Base-by-base conservation (phyloP, 495 filamentous ascomycete genomes). In the Lichenothelia convexa region DNA sequence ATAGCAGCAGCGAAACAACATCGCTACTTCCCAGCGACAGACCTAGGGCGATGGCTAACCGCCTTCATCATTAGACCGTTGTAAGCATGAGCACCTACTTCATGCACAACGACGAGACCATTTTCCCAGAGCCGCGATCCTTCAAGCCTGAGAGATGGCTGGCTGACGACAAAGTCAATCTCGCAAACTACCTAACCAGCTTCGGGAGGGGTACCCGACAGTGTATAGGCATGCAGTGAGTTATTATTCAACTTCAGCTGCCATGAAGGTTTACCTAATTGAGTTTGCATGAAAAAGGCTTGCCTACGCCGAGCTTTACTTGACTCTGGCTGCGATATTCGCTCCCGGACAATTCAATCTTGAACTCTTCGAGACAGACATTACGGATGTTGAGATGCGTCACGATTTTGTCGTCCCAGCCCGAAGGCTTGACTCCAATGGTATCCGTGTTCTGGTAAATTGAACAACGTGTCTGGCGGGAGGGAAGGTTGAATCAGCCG, bases 21-120 rank as follows among this genome's bases (percentile, higher is more conserved):
- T n/a, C n/a, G n/a, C n/a, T n/a, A n/a, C n/a, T n/a, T n/a, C n/a
- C n/a, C n/a, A n/a, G n/a, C n/a, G n/a, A n/a, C n/a, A n/a, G n/a
- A n/a, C n/a, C n/a, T n/a, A n/a, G n/a, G n/a, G n/a, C 16, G 21
- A 18, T 34, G 24, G 36, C 13, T 34, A 17, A 15, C n/a, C 18
- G 18, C 24, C 24, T 13, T n/a, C 24, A 11, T 13, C 24, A 11
- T 13, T 13, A 29, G 33, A 61, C 59, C 0, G 51, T 63, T 0
- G 64, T 78, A 0, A 72, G 72, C 0, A 58, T 65, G 13, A 67
- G 67, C 39, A 34, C 60, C 1, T 75, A 64, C 64, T 65, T 70
- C 3, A 57, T 54, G 0, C 63, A 71, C 43, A 53, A 54, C 18
- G 60, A 73, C 48, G 43, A 54, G 21, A 27, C 45, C 0, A 40